Base-by-base conservation (phyloP, 140 eudicot species). In the Flaveria floridana region DNA sequence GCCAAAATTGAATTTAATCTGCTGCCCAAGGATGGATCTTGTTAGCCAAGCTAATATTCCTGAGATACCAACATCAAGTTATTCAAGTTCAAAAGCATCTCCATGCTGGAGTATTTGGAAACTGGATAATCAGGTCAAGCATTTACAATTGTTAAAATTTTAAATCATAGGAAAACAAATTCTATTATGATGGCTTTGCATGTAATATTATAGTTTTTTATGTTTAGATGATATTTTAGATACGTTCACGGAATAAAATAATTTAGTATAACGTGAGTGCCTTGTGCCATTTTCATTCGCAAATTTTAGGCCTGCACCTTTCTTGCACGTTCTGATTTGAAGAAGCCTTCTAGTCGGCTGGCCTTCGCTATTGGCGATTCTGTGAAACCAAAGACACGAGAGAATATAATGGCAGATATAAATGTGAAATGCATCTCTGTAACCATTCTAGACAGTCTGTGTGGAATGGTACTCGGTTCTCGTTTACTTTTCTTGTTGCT, bases 91-190 rank as follows among this genome's bases (percentile, higher is more conserved):
- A 19, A 86, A 75, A 69, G 82, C 84, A 69, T 86, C 95, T 71
- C 89, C 86, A 50, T 88, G 94, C 84, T 93, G 97, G 99, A 93
- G 97, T 68, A 81, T 93, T 79, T 93, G 99, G 99, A 93, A 88
- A 86, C 91, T 93, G 70, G 90, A 93, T 65, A 93, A 93, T 88
- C 99, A 93, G 97, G 99, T 93, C 62, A 72, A 30, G 79, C 44
- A 46, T 13, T 74, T 65, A 44, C 63, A 71, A 19, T 44, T 67
- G 28, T 37, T 48, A 46, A 53, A 71, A 4, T 65, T 37, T 62
- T 19, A 23, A 16, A 20, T 44, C 26, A 63, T 13, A 39, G 20
- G 21, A 9, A 15, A n/a, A 52, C 9, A 52, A 52, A 3, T 1
- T 0, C 1, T 52, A 56, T 18, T 56, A 56, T 56, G 28, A 20